Conservation (phyloP, 202 grass and related monocot genomes). For the Schoenoplectus tabernaemontani region DNA sequence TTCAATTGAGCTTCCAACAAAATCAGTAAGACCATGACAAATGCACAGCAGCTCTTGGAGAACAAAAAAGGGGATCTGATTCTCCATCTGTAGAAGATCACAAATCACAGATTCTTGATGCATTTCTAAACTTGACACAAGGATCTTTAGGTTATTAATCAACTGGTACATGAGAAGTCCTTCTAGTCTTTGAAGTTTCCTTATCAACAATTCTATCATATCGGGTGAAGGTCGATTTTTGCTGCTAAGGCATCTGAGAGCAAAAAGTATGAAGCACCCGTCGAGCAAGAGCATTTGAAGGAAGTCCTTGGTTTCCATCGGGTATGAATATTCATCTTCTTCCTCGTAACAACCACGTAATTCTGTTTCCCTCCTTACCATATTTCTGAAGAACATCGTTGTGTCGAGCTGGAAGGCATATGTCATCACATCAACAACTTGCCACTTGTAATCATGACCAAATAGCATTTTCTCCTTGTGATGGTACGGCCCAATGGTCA, state of each 20-base stretch:
- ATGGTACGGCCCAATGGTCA: background rate
- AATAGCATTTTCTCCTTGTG: background rate
- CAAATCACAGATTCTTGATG: slow-evolving; percentile 11
- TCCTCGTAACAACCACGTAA: background rate
- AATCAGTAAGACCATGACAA: background rate
- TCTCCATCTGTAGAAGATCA: slow-evolving; percentile 20
- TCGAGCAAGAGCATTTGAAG: slow-evolving; percentile 8
- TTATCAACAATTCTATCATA: background rate
- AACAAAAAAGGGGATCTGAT: slow-evolving; percentile 5
- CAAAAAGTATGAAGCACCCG: slow-evolving; percentile 17
- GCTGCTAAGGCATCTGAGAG: background rate
- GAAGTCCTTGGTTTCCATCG: background rate
- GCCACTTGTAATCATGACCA: background rate
- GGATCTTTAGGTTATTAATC: background rate
- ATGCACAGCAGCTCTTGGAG: background rate
- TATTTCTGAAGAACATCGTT: background rate
- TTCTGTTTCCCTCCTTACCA: background rate
- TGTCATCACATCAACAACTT: background rate
- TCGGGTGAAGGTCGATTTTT: background rate
- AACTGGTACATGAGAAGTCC: background rate
- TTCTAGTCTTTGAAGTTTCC: background rate
- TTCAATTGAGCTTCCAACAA: background rate
- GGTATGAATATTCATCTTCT: background rate
- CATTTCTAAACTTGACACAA: background rate
- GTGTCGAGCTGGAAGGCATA: background rate